These are phyloP conservation scores for Speleostelium caveatum DNA, from an alignment of 78 protist genomes.

Conservation along the genomic window DNA sequence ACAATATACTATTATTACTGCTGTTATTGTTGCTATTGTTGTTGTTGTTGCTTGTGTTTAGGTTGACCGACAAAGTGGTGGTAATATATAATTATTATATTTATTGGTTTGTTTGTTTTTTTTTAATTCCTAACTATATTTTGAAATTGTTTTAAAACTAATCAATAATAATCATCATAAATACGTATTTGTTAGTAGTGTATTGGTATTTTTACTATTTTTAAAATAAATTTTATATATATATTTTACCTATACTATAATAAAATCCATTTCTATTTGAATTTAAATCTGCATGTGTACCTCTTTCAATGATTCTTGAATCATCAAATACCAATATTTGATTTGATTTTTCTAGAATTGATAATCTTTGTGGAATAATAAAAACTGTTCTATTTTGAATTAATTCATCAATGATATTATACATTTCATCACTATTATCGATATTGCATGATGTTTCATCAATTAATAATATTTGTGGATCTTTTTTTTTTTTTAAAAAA, in stretches of 20 bases:
- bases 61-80: too few relatives aligned
- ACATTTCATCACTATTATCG: conserved; percentile 22
- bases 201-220: neutral
- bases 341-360: conserved; percentile 26
- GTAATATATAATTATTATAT: too few relatives aligned
- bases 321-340: conserved; percentile 72
- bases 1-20: too few relatives aligned
- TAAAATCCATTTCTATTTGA: conserved; percentile 13
- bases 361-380: conserved; percentile 17
- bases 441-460: conserved; percentile 46
- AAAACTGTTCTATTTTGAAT: conserved; percentile 26
- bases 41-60: too few relatives aligned
- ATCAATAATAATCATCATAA: neutral
- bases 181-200: neutral
- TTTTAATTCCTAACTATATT: too few relatives aligned
- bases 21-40: too few relatives aligned
- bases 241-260: conserved; percentile 4
- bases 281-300: conserved; percentile 5
- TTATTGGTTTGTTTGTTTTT: too few relatives aligned
- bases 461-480: conserved; percentile 47
- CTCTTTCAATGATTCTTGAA: conserved; percentile 24
- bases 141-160: neutral
- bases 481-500: too few relatives aligned
- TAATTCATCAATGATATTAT: conserved; percentile 19
- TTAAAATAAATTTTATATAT: neutral